phyloP scores from a whole-genome alignment of 495 filamentous ascomycete genomes.

The Durotheca rogersii region DNA sequence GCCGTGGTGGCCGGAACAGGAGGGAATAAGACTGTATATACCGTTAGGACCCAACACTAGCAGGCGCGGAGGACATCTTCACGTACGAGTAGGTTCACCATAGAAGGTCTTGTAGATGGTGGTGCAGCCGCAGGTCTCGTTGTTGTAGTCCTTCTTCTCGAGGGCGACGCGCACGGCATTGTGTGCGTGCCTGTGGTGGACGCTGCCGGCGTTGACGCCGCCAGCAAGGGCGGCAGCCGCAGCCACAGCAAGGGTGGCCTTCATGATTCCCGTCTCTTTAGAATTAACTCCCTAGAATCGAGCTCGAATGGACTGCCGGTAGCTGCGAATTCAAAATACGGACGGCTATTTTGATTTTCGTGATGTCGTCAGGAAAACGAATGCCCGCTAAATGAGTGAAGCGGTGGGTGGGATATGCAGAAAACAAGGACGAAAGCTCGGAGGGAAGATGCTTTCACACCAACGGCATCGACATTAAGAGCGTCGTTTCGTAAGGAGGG shows the following conservation, averaged over 20 bases:
- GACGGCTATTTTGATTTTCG: constrained; percentile 35
- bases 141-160: constrained; percentile 46
- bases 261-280: constrained; percentile 54
- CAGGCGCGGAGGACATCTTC: background rate
- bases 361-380: constrained; percentile 58
- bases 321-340: constrained; percentile 26
- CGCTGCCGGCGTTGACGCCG: constrained; percentile 55
- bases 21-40: constrained; percentile 40
- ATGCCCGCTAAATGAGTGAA: constrained; percentile 97
- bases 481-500: constrained; percentile 43
- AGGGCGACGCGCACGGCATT: constrained; percentile 51
- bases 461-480: constrained; percentile 51
- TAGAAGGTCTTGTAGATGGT: constrained; percentile 62
- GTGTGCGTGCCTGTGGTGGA: constrained; percentile 60
- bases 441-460: constrained; percentile 56
- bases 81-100: constrained; percentile 62
- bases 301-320: constrained; percentile 18
- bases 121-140: constrained; percentile 58
- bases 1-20: constrained; percentile 33
- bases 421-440: constrained; percentile 52
- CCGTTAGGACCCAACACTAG: constrained; percentile 1
- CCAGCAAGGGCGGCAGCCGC: constrained; percentile 66
- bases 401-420: constrained; percentile 67
- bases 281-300: constrained; percentile 15
- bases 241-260: constrained; percentile 63